phyloP scores from a whole-genome alignment of 2,329 filamentous ascomycete genomes.

The Colletotrichum phormii region DNA sequence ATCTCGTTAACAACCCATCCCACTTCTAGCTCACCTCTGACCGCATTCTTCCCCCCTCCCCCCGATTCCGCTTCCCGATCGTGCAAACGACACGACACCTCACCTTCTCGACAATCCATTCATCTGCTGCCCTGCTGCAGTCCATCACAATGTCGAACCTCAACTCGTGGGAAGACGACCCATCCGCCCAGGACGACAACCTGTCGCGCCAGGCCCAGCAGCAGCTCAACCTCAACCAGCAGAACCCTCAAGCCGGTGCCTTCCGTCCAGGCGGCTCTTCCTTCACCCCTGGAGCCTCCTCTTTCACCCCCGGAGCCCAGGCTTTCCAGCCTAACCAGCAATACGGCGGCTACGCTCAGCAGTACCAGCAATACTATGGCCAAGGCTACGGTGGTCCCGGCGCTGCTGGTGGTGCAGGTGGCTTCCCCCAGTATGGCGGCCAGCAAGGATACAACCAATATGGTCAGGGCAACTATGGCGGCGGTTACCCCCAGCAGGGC shows the following conservation, averaged over 20 bases:
- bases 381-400: conserved; percentile 55
- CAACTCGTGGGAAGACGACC: conserved; percentile 95
- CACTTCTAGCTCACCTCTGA: conserved; percentile 29
- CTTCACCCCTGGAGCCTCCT: conserved; percentile 75
- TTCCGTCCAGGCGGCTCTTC: conserved; percentile 61
- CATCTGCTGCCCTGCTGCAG: conserved; percentile 19
- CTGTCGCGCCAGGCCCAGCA: conserved; percentile 82
- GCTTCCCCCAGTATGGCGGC: conserved; percentile 67
- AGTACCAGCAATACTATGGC: conserved; percentile 67
- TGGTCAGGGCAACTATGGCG: conserved; percentile 50
- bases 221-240: conserved; percentile 78
- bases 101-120: neutral
- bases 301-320: conserved; percentile 79
- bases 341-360: conserved; percentile 68
- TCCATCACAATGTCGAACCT: conserved; percentile 80
- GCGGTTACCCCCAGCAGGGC: conserved; percentile 52
- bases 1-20: conserved; percentile 33
- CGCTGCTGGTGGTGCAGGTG: conserved; percentile 24
- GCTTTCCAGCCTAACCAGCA: conserved; percentile 79
- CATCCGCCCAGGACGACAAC: conserved; percentile 80
- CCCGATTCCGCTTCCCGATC: neutral
- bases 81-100: conserved; percentile 4
- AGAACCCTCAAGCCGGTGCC: conserved; percentile 55
- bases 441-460: conserved; percentile 60
- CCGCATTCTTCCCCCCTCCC: conserved; percentile 25